Evolutionary conservation across 2,329 filamentous ascomycete genomes (phyloP).

Genomic region (Purpureocillium takamizusanense): DNA sequence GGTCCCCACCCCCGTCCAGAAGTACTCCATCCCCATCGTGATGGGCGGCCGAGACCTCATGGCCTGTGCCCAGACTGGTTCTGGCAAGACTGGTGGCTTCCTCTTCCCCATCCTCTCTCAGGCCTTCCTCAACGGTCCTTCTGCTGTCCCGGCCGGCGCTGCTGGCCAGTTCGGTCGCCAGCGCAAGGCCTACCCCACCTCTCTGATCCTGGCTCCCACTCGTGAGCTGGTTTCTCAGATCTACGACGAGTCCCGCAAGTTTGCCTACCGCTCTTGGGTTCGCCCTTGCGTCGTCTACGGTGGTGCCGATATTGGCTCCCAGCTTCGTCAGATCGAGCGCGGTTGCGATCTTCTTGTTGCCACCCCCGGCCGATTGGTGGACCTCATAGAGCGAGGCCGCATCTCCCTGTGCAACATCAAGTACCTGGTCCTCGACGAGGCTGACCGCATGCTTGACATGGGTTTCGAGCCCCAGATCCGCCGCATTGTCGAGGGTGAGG

Average conservation of each 20-base stretch:
- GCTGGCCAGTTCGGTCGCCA: constrained; percentile 76
- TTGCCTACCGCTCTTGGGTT: constrained; percentile 97
- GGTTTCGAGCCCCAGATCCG: constrained; percentile 99
- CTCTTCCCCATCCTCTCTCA: constrained; percentile 98
- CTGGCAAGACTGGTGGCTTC: constrained; percentile 99
- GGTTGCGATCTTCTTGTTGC: constrained; percentile 96
- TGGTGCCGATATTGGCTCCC: constrained; percentile 96
- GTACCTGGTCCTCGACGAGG: constrained; percentile 97
- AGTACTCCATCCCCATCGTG: constrained; percentile 98
- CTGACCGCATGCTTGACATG: constrained; percentile 99
- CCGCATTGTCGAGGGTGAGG: constrained; percentile 94
- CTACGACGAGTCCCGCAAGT: constrained; percentile 95
- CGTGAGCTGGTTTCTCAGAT: constrained; percentile 99
- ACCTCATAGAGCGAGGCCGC: constrained; percentile 95
- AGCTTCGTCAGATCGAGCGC: constrained; percentile 95
- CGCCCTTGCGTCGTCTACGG: constrained; percentile 97
- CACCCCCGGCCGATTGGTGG: constrained; percentile 92
- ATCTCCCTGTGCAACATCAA: constrained; percentile 98
- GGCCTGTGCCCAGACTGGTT: constrained; percentile 99
- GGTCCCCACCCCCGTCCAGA: constrained; percentile 93
- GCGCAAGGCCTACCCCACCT: constrained; percentile 96
- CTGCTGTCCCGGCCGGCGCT: constrained; percentile 52
- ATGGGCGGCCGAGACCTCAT: constrained; percentile 97
- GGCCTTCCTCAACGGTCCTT: constrained; percentile 84
- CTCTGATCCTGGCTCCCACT: constrained; percentile 89